These are phyloP conservation scores for Penicillium sp. DNA, from an alignment of 2,329 filamentous ascomycete genomes.

Conservation along the genomic window DNA sequence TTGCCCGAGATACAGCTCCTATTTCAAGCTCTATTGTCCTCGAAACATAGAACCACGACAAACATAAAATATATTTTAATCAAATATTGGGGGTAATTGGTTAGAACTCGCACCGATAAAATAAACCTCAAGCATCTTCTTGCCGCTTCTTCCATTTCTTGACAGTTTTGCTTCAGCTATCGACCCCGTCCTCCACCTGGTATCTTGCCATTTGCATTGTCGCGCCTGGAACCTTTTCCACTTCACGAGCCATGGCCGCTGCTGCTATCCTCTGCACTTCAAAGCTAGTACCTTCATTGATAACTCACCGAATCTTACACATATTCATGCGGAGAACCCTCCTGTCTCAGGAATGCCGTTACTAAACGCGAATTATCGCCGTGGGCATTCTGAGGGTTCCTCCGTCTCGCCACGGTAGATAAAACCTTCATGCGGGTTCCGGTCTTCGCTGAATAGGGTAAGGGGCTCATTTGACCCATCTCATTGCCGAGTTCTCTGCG, in stretches of 20 bases:
- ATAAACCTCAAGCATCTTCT: conserved; percentile 51
- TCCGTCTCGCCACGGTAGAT: conserved; percentile 35
- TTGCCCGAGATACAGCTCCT: no score
- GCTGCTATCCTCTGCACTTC: conserved; percentile 40
- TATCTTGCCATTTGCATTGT: conserved; percentile 35
- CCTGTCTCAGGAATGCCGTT: conserved; percentile 29
- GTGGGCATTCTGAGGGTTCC: no score
- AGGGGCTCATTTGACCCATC: conserved; percentile 39
- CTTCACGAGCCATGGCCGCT: conserved; percentile 43
- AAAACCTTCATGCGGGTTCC: conserved; percentile 37
- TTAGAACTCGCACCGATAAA: no score
- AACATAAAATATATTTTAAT: not conserved
- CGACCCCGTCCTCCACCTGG: conserved; percentile 42
- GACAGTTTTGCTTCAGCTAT: conserved; percentile 48
- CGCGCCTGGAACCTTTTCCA: conserved; percentile 39
- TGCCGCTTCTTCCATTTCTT: conserved; percentile 54
- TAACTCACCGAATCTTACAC: conserved; percentile 43
- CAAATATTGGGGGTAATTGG: not conserved
- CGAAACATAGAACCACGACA: no score
- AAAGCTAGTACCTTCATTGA: conserved; percentile 40
- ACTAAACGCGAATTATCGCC: conserved; percentile 25
- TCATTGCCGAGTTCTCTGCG: conserved; percentile 33
- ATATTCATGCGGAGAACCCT: conserved; percentile 27
- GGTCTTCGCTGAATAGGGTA: conserved; percentile 46
- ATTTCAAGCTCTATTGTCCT: no score